Evolutionary conservation across 768 basidiomycete species (phyloP), one percentile per base, ranked within the genome.

Genomic region (Mycena crocata): DNA sequence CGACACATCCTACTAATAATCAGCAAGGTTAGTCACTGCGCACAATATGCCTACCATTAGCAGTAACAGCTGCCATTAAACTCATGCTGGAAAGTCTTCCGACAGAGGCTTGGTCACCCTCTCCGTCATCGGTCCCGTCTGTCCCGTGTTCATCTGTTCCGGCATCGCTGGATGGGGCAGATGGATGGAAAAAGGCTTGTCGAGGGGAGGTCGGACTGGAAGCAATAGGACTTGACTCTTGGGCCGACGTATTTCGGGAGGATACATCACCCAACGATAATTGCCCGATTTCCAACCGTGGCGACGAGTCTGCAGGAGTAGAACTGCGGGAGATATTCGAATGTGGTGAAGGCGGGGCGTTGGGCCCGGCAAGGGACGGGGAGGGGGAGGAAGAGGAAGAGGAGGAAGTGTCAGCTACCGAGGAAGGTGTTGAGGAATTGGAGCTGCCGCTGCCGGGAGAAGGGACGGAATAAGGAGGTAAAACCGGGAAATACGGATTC

Each of bases 41-140:
- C 39, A 55, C 48, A 54, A 66, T 49, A 64, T 55, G 81, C 85
- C 74, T 76, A 93, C 91, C 90, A 67, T 88, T 89, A 30, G 94
- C 93, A 32, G 92, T 87, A 15, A 95, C 89, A 10, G 94, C 90
- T 40, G 95, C 95, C 82, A 97, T 93, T 55, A 98, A 81, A 75
- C 93, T 94, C 95, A 98, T 95, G 72, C 94, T 94, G 6, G 94
- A 93, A 52, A 97, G 82, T 62, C 95, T 86, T 7, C 96, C 96
- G 23, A 95, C 85, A 6, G 92, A 89, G 17, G 92, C 93, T 75
- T 96, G 94, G 70, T 94, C 88, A 32, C 80, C 87, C 15, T 81
- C 78, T 24, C 73, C 71, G 10, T 80, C 77, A 34, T 82, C 77
- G 24, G 61, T 64, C 6, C 40, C 69, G 23, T 66, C 65, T 26